Evolutionary conservation across 257 asterid species (phyloP).

Genomic region (Gentiana dahurica): DNA sequence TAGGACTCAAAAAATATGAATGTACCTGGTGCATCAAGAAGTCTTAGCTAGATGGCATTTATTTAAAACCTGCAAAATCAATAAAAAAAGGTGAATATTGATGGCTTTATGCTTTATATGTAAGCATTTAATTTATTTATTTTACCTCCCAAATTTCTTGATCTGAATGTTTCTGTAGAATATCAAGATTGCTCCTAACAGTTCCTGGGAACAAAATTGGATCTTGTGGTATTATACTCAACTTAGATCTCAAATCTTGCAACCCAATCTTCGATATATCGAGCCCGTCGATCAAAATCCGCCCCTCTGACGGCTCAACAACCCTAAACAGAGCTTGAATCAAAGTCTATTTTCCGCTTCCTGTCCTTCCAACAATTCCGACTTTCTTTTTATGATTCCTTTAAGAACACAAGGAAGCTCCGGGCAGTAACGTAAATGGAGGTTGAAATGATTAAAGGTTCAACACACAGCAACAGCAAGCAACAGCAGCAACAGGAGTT

Average conservation of each 20-base stretch:
- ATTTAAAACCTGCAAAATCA: conserved; percentile 15
- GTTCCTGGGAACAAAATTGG: conserved; percentile 62
- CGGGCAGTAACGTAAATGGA: conserved; percentile 11
- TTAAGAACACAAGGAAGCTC: conserved; percentile 56
- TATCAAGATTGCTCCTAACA: conserved; percentile 44
- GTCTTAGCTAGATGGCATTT: conserved; percentile 68
- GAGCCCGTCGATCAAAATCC: conserved; percentile 1
- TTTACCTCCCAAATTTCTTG: conserved; percentile 69
- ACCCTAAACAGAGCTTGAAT: conserved; percentile 82
- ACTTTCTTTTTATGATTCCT: conserved; percentile 60
- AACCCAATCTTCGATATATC: conserved; percentile 60
- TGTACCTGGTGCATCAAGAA: conserved; percentile 68
- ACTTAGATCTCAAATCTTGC: conserved; percentile 57
- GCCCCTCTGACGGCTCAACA: conserved; percentile 60
- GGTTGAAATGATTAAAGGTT: too few species aligned
- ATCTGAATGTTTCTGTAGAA: conserved; percentile 25
- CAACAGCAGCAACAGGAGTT: too few species aligned
- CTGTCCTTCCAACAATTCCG: conserved; percentile 19
- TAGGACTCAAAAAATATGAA: too few species aligned
- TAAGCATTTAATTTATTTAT: not conserved
- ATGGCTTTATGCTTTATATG: too few species aligned
- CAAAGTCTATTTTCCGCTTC: conserved; percentile 79
- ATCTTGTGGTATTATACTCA: conserved; percentile 26
- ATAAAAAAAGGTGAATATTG: too few species aligned
- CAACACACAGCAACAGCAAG: too few species aligned